Evolutionary conservation across 768 basidiomycete species (phyloP).

Genomic region (Agrocybe praecox): DNA sequence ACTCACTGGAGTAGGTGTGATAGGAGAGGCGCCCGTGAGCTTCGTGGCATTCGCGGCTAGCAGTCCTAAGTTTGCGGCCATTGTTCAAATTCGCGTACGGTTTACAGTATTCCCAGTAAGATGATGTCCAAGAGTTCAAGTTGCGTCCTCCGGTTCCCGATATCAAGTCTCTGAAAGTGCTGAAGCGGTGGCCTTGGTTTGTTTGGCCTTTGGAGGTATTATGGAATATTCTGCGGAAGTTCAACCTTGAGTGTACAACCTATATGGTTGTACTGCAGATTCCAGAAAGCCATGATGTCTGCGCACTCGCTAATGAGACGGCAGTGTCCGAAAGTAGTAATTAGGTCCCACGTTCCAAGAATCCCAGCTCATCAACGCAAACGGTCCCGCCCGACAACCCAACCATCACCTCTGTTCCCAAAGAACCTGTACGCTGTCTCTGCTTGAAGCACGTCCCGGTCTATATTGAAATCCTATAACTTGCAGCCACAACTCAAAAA

Average conservation of each 20-base stretch:
- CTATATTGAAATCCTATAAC: not conserved
- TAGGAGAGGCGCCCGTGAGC: constrained; percentile 21
- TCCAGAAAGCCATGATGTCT: not conserved
- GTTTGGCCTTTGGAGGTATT: no score
- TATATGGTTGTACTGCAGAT: not conserved
- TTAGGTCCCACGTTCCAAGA: constrained; percentile 29
- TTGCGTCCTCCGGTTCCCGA: no score
- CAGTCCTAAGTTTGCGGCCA: constrained; percentile 30
- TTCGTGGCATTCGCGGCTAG: constrained; percentile 27
- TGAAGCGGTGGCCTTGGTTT: no score
- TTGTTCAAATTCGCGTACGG: constrained; percentile 7
- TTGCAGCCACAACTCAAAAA: constrained; percentile 15
- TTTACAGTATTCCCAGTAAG: not conserved
- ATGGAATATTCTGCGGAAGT: no score
- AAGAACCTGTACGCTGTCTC: constrained; percentile 11
- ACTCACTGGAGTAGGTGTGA: constrained; percentile 36
- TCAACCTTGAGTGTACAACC: not conserved
- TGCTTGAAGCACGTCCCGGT: not conserved
- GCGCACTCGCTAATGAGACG: not conserved
- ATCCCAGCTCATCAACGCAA: constrained; percentile 28
- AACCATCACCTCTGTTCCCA: constrained; percentile 25
- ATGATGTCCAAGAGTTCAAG: not conserved
- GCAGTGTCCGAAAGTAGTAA: constrained; percentile 18
- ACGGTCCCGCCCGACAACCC: constrained; percentile 44
- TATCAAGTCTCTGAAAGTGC: no score